Conservation (phyloP, 1,284 basidiomycete species). For the Ustilago crameri region DNA sequence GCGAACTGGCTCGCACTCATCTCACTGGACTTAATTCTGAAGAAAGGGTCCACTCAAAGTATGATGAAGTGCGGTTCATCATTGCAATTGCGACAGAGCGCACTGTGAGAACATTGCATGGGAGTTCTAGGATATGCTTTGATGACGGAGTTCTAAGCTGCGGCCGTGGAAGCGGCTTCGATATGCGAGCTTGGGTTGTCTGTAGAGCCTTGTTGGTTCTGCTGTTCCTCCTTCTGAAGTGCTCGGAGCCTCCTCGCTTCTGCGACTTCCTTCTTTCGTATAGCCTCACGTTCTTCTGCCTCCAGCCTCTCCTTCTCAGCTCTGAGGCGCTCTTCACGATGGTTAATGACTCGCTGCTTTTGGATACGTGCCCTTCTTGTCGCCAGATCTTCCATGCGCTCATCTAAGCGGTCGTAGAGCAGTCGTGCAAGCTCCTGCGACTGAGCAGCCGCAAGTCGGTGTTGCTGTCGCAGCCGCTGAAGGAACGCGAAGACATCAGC, state of each 20-base stretch:
- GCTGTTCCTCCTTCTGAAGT: constrained; percentile 30
- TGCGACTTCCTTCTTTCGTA: constrained; percentile 28
- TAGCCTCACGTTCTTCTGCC: constrained; percentile 27
- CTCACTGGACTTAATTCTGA: background rate
- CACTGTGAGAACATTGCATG: too few species aligned
- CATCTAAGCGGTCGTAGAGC: constrained; percentile 40
- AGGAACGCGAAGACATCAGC: constrained; percentile 38
- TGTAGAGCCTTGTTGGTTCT: constrained; percentile 14
- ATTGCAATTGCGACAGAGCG: too few species aligned
- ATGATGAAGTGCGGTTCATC: too few species aligned
- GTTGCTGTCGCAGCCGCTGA: constrained; percentile 26
- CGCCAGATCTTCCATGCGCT: constrained; percentile 18
- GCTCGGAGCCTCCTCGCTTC: constrained; percentile 29
- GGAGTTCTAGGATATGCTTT: background rate
- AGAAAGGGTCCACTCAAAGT: background rate
- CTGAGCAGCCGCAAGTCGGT: constrained; percentile 20
- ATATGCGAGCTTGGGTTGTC: constrained; percentile 18
- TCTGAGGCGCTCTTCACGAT: constrained; percentile 15
- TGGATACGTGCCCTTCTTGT: constrained; percentile 8
- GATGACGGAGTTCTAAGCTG: constrained; percentile 7
- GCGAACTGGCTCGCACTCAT: background rate
- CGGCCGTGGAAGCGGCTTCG: constrained; percentile 18
- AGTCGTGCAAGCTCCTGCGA: constrained; percentile 36
- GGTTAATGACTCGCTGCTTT: constrained; percentile 12
- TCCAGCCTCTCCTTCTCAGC: constrained; percentile 31